phyloP scores from a whole-genome alignment of 2,329 filamentous ascomycete species.

The Teratosphaeria nubilosa region DNA sequence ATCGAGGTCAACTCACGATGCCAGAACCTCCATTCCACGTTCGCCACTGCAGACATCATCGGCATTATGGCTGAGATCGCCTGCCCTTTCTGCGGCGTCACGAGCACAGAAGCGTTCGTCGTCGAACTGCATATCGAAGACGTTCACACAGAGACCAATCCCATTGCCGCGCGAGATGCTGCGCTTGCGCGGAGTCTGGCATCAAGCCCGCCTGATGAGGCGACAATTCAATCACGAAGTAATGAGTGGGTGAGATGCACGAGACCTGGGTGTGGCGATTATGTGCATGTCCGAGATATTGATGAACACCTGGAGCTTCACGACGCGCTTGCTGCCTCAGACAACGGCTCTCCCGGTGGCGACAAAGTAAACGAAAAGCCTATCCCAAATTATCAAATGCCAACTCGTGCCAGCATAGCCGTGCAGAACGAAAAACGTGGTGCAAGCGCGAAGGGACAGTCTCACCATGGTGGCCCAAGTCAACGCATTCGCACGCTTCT shows the following conservation, averaged over 20 bases:
- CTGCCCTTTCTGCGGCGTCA: constrained; percentile 23
- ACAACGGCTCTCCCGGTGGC: constrained; percentile 4
- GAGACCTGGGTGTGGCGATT: constrained; percentile 33
- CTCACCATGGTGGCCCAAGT: not conserved
- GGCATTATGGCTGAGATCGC: constrained; percentile 12
- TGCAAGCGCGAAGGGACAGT: not conserved
- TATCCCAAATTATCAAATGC: not conserved
- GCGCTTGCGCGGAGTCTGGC: not conserved
- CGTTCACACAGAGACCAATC: constrained; percentile 21
- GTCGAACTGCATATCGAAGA: constrained; percentile 26
- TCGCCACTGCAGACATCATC: not conserved
- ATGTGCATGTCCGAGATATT: constrained; percentile 30
- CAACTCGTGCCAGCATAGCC: not conserved
- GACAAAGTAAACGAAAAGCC: not conserved
- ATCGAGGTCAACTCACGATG: not conserved
- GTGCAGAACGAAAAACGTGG: not conserved
- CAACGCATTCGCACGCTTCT: constrained; percentile 1
- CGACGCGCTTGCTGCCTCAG: constrained; percentile 23
- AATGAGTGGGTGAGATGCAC: constrained; percentile 30
- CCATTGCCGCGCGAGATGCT: constrained; percentile 9
- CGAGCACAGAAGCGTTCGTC: constrained; percentile 13
- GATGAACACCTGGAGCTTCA: constrained; percentile 40
- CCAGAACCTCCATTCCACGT: not conserved
- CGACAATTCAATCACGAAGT: constrained; percentile 6
- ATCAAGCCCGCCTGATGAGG: not conserved